These are phyloP conservation scores for Picea glauca DNA, from an alignment of 75 land plant species.

Conservation along the genomic window DNA sequence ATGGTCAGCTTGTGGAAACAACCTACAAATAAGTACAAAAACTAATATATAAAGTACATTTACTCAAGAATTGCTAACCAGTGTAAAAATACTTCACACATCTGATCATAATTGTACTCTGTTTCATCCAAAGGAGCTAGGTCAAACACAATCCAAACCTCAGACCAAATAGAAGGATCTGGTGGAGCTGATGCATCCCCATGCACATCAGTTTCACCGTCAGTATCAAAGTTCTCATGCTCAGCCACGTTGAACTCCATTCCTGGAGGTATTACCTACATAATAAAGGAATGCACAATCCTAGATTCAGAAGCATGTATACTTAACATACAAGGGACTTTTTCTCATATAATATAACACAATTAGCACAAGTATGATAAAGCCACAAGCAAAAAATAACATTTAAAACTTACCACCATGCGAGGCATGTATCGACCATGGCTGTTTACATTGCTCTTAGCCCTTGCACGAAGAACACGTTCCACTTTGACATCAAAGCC, in stretches of 20 bases:
- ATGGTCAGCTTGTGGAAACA: not conserved
- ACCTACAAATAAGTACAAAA: not conserved
- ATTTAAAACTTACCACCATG: conserved; percentile 57
- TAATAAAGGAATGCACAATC: not conserved
- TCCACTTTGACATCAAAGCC: conserved; percentile 82
- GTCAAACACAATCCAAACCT: conserved; percentile 33
- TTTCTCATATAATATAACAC: not conserved
- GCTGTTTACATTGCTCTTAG: conserved; percentile 64
- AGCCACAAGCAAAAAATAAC: not conserved
- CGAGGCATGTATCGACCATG: conserved; percentile 91
- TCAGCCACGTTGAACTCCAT: conserved; percentile 82
- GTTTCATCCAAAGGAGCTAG: conserved; percentile 6
- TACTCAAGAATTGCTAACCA: not conserved
- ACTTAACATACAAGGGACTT: not conserved
- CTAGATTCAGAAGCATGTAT: not conserved
- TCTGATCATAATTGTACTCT: not conserved
- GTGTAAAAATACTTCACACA: not conserved
- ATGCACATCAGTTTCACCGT: conserved; percentile 36
- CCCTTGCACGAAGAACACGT: conserved; percentile 65
- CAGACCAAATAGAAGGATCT: conserved; percentile 85
- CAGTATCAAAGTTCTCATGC: conserved; percentile 40
- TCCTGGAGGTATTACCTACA: conserved; percentile 89
- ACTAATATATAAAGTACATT: not conserved
- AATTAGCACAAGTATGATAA: not conserved
- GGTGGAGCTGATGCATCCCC: conserved; percentile 29